phyloP scores from a whole-genome alignment of 2,329 filamentous ascomycete genomes.

The Penicillium sp. region DNA sequence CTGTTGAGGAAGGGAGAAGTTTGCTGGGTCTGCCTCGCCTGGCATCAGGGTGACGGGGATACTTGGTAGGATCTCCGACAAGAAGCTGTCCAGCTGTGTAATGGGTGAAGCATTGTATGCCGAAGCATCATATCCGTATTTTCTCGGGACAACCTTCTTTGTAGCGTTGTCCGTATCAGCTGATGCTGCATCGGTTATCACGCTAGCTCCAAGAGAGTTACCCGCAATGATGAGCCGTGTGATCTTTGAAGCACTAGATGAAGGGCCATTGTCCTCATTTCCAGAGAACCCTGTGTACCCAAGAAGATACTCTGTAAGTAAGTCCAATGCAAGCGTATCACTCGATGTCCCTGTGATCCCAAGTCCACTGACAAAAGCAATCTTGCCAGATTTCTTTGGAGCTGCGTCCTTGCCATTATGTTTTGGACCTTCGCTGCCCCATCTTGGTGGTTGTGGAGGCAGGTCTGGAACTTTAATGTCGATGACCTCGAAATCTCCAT shows the following conservation, averaged over 20 bases:
- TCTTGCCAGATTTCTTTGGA: constrained; percentile 56
- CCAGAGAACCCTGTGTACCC: constrained; percentile 67
- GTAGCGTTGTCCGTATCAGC: constrained; percentile 35
- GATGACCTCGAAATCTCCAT: constrained; percentile 89
- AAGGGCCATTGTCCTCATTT: constrained; percentile 52
- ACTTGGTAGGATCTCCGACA: constrained; percentile 76
- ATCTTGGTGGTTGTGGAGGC: constrained; percentile 76
- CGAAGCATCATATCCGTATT: constrained; percentile 91
- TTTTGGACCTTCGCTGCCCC: constrained; percentile 55
- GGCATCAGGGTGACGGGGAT: constrained; percentile 88
- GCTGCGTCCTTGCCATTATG: constrained; percentile 44
- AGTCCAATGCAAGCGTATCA: constrained; percentile 71
- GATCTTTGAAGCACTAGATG: constrained; percentile 54
- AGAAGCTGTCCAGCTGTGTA: constrained; percentile 78
- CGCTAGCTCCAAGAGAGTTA: constrained; percentile 68
- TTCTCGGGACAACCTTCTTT: constrained; percentile 61
- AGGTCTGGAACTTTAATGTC: constrained; percentile 88
- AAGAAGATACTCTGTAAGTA: constrained; percentile 83
- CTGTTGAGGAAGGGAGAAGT: constrained; percentile 87
- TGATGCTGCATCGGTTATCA: constrained; percentile 35
- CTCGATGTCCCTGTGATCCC: constrained; percentile 75
- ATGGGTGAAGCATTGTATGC: constrained; percentile 86
- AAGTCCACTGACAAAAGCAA: constrained; percentile 87
- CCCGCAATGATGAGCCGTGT: constrained; percentile 87
- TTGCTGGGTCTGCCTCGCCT: constrained; percentile 81